Percentiles rank a stretch among this genome's conserved stretches.
Evolutionary conservation across 73 alveolate genomes (phyloP).

Genomic region (Tetrahymena borealis): DNA sequence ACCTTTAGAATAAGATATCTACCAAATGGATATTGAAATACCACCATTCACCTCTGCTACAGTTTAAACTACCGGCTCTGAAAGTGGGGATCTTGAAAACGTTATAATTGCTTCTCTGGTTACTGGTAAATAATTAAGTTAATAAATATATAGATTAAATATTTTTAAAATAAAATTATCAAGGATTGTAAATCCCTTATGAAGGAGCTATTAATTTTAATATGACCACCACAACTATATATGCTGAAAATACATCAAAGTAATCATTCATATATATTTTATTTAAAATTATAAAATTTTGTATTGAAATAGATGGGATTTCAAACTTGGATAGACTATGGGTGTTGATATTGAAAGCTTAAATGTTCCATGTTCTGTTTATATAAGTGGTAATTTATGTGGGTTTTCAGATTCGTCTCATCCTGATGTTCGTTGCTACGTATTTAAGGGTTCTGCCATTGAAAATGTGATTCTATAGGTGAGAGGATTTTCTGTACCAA

Average conservation of each 20-base stretch:
- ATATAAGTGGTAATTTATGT: background rate
- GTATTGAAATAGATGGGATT: background rate
- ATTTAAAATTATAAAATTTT: background rate
- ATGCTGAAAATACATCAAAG: conserved; percentile 17
- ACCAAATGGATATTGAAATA: conserved; percentile 28
- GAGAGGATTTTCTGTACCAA: conserved; percentile 6
- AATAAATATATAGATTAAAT: background rate
- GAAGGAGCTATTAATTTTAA: conserved; percentile 42
- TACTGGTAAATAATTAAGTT: background rate
- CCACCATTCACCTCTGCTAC: conserved; percentile 12
- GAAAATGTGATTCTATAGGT: conserved; percentile 13
- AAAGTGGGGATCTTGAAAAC: conserved; percentile 14
- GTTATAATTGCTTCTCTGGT: background rate
- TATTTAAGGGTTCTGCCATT: conserved; percentile 6
- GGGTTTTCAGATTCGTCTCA: conserved; percentile 7
- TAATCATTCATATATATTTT: background rate
- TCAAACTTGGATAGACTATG: conserved; percentile 14
- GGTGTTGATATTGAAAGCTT: conserved; percentile 9
- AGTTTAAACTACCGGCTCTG: conserved; percentile 12
- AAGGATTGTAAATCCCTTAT: conserved; percentile 6
- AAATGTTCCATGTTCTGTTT: conserved; percentile 23
- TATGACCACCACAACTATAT: conserved; percentile 28
- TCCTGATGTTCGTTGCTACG: conserved; percentile 23
- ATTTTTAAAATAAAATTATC: background rate
- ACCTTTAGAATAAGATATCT: conserved; percentile 27